Evolutionary conservation across 2,329 filamentous ascomycete genomes (phyloP), one percentile per base, ranked within the genome.

Genomic region (Colletotrichum salicis): DNA sequence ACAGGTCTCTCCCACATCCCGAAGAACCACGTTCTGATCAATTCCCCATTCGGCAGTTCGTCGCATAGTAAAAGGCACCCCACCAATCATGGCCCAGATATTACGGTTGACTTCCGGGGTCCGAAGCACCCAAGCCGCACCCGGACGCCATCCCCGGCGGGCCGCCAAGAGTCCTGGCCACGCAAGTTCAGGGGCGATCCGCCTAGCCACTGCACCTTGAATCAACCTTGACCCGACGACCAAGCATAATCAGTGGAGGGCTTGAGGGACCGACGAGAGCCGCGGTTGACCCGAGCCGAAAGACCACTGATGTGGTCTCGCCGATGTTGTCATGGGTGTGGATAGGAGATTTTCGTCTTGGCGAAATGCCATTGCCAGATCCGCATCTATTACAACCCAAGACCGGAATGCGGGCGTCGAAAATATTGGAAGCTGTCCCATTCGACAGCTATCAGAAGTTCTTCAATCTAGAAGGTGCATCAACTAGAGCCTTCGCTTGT

Each of bases 111-210:
- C 24, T n/a, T 22, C 55, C 56, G 55, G 62, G 67, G 48, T 70
- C 22, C 56, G 24, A 45, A 33, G 62, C 24, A 37, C 55, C 35
- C 27, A 37, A 56, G 33, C 67, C 55, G 31, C 61, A 41, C 41
- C 35, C 59, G 59, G 22, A 37, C 54, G 58, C 54, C 60, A 54
- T 45, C 13, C 37, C 35, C 4, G 13, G 67, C 62, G 62, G 67
- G 67, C 62, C 67, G 67, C 67, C 67, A 66, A 70, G 67, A 52
- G 41, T n/a, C 48, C 54, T 60, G 67, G 67, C 67, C 67, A 55
- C 67, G 67, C 61, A 55, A 60, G 67, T 70, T 70, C 67, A 66
- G 62, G 55, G 62, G 67, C 60, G 54, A 29, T 69, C 60, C 51
- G 65, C 51, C 51, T 56, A 27, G 24, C 27, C 33, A 27, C 60